A percentile compares a stretch with the other conserved stretches of the same genome.
Evolutionary conservation across 371 early-diverging fungal species (phyloP).

Genomic region (Haplosporangium sp.): DNA sequence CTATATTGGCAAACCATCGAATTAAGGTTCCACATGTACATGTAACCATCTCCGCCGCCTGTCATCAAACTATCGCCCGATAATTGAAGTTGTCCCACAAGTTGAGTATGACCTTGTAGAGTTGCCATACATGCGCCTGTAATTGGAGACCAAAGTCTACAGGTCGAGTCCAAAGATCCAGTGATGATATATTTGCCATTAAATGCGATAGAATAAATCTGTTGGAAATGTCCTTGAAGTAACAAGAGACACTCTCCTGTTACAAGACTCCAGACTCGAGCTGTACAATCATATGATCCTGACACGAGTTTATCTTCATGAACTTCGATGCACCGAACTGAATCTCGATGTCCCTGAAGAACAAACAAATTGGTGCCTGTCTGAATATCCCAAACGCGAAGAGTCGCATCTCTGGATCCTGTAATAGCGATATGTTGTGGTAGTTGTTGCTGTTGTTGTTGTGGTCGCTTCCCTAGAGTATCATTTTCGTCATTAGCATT

Average conservation of each 20-base stretch:
- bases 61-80: constrained; percentile 71
- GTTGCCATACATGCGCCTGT: constrained; percentile 70
- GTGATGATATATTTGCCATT: constrained; percentile 76
- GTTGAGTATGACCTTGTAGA: constrained; percentile 84
- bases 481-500: neutral
- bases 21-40: constrained; percentile 89
- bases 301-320: constrained; percentile 81
- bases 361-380: constrained; percentile 71
- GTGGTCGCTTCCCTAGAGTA: neutral
- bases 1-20: constrained; percentile 74
- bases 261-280: constrained; percentile 86
- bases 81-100: constrained; percentile 88
- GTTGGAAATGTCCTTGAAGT: constrained; percentile 76
- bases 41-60: constrained; percentile 89
- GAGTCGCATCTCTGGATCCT: constrained; percentile 90
- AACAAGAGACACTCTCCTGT: constrained; percentile 79
- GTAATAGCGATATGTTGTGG: constrained; percentile 79
- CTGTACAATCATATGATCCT: constrained; percentile 93
- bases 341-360: constrained; percentile 81
- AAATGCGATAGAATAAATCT: constrained; percentile 78
- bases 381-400: constrained; percentile 86
- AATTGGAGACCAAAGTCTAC: constrained; percentile 78
- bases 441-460: neutral
- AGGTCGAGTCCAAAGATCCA: constrained; percentile 83
- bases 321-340: constrained; percentile 88